Conservation (phyloP, 306 rosid species). For the Begonia fuchsioides region DNA sequence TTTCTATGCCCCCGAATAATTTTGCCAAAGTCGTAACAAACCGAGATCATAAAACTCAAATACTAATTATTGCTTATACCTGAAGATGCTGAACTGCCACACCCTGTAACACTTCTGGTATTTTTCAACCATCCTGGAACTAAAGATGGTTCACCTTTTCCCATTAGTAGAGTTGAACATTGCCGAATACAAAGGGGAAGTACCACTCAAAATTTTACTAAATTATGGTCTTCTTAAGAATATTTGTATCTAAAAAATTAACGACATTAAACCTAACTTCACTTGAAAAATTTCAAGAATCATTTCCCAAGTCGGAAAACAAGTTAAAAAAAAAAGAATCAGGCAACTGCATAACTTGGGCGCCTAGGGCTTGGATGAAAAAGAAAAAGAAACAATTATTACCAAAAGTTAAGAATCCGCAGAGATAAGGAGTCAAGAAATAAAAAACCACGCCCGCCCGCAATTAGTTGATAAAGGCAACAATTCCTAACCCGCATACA, state of each 20-base stretch:
- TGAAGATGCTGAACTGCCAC: slow-evolving; percentile 67
- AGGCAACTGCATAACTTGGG: not conserved
- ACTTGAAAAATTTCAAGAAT: not conserved
- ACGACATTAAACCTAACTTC: not conserved
- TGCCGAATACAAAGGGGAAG: slow-evolving; percentile 24
- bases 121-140: slow-evolving; percentile 98
- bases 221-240: not conserved
- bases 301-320: not conserved
- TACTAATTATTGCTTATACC: slow-evolving; percentile 25
- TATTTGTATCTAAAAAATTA: not conserved
- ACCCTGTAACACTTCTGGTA: slow-evolving; percentile 77
- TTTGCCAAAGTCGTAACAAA: not conserved
- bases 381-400: not conserved
- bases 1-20: too few species aligned
- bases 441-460: not conserved
- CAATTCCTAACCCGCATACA: not conserved
- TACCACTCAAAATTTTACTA: slow-evolving; percentile 15
- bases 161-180: slow-evolving; percentile 92
- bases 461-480: not conserved
- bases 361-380: not conserved
- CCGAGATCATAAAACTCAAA: not conserved
- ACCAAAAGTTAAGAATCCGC: not conserved
- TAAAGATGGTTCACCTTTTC: slow-evolving; percentile 90
- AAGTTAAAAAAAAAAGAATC: not conserved
- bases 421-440: not conserved